Evolutionary conservation across 2,329 filamentous ascomycete species (phyloP).

Genomic region (Lachnum nothofagi): DNA sequence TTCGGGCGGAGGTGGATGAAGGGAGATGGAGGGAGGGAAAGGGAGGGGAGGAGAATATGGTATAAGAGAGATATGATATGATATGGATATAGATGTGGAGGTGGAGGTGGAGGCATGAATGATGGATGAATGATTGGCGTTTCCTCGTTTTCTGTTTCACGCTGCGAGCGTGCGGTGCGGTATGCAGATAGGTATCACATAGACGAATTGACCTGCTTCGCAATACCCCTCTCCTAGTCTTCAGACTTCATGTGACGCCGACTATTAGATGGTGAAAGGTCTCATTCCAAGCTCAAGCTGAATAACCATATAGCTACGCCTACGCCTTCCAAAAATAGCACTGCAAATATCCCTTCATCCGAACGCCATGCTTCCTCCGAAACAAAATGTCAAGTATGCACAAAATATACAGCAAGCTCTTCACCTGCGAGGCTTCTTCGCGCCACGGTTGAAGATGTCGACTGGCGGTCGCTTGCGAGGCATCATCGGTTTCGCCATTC

Average conservation of each 20-base stretch:
- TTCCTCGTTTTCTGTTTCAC: too few relatives aligned
- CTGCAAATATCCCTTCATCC: not conserved
- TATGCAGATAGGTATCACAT: not conserved
- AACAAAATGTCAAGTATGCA: not conserved
- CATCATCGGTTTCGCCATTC: slow-evolving; percentile 21
- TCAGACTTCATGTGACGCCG: too few relatives aligned
- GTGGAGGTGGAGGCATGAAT: not conserved
- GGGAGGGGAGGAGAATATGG: too few relatives aligned
- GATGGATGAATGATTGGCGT: slow-evolving; percentile 1
- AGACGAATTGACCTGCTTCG: not conserved
- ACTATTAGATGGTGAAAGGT: too few relatives aligned
- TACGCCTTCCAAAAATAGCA: too few relatives aligned
- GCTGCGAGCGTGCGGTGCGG: not conserved
- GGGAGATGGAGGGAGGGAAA: too few relatives aligned
- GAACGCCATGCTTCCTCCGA: not conserved
- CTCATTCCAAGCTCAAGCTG: too few relatives aligned
- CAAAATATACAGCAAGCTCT: not conserved
- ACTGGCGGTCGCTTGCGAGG: slow-evolving; percentile 21
- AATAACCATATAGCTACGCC: too few relatives aligned
- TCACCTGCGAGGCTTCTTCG: slow-evolving; percentile 12
- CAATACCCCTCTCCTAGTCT: not conserved
- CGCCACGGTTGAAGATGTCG: slow-evolving; percentile 26
- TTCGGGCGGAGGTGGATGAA: too few relatives aligned
- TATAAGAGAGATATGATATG: too few relatives aligned
- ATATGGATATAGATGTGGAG: not conserved